A percentile compares a stretch with the other conserved stretches of the same genome.
phyloP scores from a whole-genome alignment of 2,329 filamentous ascomycete species.

The Tolypocladium pustulatum region DNA sequence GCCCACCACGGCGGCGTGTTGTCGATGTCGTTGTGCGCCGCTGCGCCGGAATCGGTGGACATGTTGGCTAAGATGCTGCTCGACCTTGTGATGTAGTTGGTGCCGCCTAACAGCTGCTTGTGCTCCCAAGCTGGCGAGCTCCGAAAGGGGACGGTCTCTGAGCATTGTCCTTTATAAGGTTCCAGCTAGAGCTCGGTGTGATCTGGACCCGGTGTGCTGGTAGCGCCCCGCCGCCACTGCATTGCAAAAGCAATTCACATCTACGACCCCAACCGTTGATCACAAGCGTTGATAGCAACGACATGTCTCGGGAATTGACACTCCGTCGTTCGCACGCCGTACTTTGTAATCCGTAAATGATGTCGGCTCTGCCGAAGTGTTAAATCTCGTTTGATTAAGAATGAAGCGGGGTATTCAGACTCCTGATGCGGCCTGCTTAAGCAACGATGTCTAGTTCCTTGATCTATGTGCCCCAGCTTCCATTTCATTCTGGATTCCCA shows the following conservation, averaged over 20 bases:
- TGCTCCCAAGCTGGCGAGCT: background rate
- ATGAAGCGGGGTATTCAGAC: background rate
- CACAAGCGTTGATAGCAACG: background rate
- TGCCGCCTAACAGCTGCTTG: background rate
- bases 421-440: background rate
- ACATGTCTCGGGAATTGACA: background rate
- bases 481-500: background rate
- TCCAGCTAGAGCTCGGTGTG: background rate
- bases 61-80: background rate
- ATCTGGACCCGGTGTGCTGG: background rate
- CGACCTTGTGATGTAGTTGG: background rate
- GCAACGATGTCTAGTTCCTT: background rate
- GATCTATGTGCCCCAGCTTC: background rate
- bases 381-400: background rate
- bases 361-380: background rate
- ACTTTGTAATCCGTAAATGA: background rate
- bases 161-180: background rate
- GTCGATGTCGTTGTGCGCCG: slow-evolving; percentile 4
- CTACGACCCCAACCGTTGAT: background rate
- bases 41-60: background rate
- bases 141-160: background rate
- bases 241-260: background rate
- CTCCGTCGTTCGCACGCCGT: background rate
- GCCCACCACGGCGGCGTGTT: slow-evolving; percentile 25
- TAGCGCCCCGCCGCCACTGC: background rate